Evolutionary conservation across 2,329 filamentous ascomycete species (phyloP), one percentile per base, ranked within the genome.

Genomic region (Aureobasidium melanogenum): DNA sequence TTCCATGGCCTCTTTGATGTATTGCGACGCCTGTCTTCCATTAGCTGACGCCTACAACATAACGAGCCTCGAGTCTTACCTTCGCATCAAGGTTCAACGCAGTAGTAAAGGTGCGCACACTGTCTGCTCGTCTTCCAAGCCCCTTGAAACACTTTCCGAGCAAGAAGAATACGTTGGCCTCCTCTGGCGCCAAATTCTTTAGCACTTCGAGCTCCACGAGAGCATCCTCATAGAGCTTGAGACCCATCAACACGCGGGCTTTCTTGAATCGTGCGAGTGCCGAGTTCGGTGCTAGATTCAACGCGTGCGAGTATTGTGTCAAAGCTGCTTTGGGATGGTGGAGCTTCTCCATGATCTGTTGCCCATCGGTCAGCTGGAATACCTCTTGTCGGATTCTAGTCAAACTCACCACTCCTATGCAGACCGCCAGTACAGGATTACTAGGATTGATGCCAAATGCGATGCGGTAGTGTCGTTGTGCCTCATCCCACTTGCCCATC

Each of bases 1-100:
- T 77, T 97, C 93, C 77, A 99, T 97, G 19, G 91, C 91, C 72
- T 96, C 91, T 76, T 97, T 99, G 75, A 99, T 97, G 73, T 91
- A 88, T 65, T 89, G 88, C 66, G 90, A 91, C 68, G 93, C 91
- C 92, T 96, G 66, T 15, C 22, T 5, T 17, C 7, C 41, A 26
- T 50, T 38, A 58, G 19, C 38, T 62, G 64, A 67, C 47, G 69
- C 62, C 55, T 62, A 51, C 38, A 28, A 22, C 34, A n/a, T 26
- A 8, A 26, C 30, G 10, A 51, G 28, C 1, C 17, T n/a, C 19
- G 17, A 19, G 30, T 62, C 80, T 71, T 79, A 95, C 93, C 86
- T 97, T 97, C 32, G 93, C 94, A 79, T 99, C 94, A 69, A 99
- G 78, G 74, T 96, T 96, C 70, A 97, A 79, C 19, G 94, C 94